Evolutionary conservation across 2,329 filamentous ascomycete species (phyloP).

Genomic region (Cytospora chrysosperma): DNA sequence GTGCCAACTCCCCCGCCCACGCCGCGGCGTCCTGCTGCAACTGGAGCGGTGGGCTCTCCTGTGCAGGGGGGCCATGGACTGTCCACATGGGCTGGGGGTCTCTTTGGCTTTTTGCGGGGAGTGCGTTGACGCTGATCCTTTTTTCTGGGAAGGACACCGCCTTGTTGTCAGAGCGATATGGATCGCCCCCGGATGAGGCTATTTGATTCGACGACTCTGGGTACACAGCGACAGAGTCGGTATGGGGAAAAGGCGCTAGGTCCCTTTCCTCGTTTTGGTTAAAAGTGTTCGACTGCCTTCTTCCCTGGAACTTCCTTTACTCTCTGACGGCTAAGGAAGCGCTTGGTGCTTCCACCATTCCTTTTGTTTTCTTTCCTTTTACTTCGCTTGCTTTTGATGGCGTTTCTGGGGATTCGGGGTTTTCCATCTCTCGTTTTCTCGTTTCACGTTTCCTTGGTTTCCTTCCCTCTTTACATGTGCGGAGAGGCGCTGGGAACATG

Average conservation of each 20-base stretch:
- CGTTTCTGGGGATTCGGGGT: background rate
- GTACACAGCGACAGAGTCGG: background rate
- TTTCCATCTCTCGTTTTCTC: background rate
- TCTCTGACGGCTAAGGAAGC: background rate
- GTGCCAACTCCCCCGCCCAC: conserved; percentile 19
- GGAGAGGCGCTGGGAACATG: background rate
- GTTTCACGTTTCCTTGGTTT: background rate
- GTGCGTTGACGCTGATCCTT: background rate
- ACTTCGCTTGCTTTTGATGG: background rate
- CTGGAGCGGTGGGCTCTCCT: background rate
- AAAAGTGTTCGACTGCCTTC: background rate
- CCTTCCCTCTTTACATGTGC: background rate
- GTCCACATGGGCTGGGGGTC: background rate
- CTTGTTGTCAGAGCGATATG: background rate
- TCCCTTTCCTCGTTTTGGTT: background rate
- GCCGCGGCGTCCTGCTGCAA: conserved; percentile 4
- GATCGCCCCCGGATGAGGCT: background rate
- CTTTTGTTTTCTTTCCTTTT: background rate
- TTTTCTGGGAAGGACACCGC: background rate
- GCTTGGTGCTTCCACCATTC: background rate
- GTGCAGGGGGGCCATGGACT: background rate
- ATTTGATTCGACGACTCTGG: background rate
- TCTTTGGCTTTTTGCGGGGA: background rate
- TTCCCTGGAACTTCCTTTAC: background rate
- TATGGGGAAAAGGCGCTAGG: background rate